These are phyloP conservation scores for Tremella mesenterica DNA, from an alignment of 768 basidiomycete genomes.

Conservation along the genomic window DNA sequence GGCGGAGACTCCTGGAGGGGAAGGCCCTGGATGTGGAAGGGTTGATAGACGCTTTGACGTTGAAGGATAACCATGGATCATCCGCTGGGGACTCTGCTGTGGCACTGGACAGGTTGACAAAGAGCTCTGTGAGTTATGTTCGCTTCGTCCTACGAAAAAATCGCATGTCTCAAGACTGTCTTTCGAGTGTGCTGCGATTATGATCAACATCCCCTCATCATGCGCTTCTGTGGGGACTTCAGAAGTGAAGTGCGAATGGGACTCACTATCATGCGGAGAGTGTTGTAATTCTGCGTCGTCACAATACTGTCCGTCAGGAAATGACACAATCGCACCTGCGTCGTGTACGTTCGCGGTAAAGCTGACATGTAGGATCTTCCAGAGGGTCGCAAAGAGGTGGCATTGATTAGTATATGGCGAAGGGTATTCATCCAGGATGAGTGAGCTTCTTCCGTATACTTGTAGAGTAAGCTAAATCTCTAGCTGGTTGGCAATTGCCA, in stretches of 20 bases:
- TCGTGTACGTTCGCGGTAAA: too few relatives aligned
- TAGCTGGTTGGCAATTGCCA: slow-evolving; percentile 70
- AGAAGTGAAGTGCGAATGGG: too few relatives aligned
- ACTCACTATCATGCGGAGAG: too few relatives aligned
- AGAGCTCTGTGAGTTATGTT: slow-evolving; percentile 53
- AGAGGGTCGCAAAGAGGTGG: slow-evolving; percentile 58
- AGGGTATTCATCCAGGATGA: slow-evolving; percentile 80
- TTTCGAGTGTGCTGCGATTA: too few relatives aligned
- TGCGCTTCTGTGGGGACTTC: too few relatives aligned
- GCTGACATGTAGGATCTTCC: slow-evolving; percentile 57
- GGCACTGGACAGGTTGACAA: slow-evolving; percentile 35
- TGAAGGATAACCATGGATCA: slow-evolving; percentile 64
- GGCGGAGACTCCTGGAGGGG: slow-evolving; percentile 64
- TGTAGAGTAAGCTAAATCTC: slow-evolving; percentile 2
- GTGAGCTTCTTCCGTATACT: slow-evolving; percentile 48
- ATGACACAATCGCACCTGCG: too few relatives aligned
- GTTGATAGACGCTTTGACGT: slow-evolving; percentile 67
- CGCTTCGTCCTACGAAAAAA: too few relatives aligned
- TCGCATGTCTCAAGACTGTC: too few relatives aligned
- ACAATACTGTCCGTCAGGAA: too few relatives aligned
- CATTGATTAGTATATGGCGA: slow-evolving; percentile 73
- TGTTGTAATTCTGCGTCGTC: too few relatives aligned
- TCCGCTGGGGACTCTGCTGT: slow-evolving; percentile 53
- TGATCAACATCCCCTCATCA: too few relatives aligned
- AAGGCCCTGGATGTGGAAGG: slow-evolving; percentile 68